Base-by-base conservation (phyloP, 768 basidiomycete genomes). In the Tricholoma matsutake region DNA sequence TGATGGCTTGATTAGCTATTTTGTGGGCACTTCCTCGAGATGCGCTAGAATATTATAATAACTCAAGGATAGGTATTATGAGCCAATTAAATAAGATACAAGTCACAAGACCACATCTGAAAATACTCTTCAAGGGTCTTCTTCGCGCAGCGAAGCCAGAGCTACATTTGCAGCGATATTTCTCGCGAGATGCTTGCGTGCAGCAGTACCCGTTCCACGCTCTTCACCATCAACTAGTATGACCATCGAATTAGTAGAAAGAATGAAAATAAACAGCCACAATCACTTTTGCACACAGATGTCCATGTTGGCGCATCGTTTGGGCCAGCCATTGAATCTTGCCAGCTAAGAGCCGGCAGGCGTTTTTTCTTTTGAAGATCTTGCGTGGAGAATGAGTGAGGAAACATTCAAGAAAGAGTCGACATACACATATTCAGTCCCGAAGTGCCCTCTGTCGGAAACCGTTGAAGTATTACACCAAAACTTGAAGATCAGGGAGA, bases 201-300 rank as follows among this genome's bases (percentile, higher is more conserved):
- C 61, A 16, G 79, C 86, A n/a, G 72, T 71, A 31, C 85, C 86
- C 28, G 67, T 73, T 8, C 82, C 86, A 60, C 78, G 76, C 57
- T 74, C 73, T 58, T 76, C 68, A 1, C 84, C 84, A 43, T 81
- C 73, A 63, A 88, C 87, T 88, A 63, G 22, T 37, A 20, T 41
- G n/a, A 54, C 3, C 57, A 60, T 20, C 37, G 58, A 53, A 58
- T 63, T 28, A 63, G 54, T 64, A 37, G 66, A 47, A 51, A 61
- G 14, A 51, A 31, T 55, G 16, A 62, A 57, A 45, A 37, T 54
- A 61, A 47, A 56, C n/a, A 18, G 20, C n/a, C 34, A 6, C 25
- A 54, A 68, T 65, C 63, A 86, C 88, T 80, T 78, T 85, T 87
- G 71, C 87, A 89, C 5, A 79, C 64, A 2, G 75, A 79, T 1